These are phyloP conservation scores for Blyttiomyces sp. DNA, from an alignment of 371 early-diverging fungal species.

Conservation along the genomic window DNA sequence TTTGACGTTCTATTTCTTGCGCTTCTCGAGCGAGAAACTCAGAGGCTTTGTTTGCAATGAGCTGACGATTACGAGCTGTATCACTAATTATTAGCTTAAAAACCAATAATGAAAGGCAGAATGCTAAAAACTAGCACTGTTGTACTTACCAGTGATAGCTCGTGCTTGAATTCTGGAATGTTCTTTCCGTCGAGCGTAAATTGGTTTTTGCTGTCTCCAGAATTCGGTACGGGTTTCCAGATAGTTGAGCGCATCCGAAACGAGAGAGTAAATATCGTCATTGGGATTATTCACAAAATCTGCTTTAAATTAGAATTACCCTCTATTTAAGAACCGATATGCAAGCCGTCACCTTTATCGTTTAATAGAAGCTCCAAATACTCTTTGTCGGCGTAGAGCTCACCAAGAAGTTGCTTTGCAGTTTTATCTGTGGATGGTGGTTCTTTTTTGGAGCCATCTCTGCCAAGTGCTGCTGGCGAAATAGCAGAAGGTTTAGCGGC, in stretches of 20 bases:
- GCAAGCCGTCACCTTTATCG: slow-evolving; percentile 18
- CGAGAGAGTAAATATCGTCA: slow-evolving; percentile 31
- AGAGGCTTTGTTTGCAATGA: slow-evolving; percentile 14
- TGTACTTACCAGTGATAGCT: slow-evolving; percentile 21
- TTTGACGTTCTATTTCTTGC: not conserved
- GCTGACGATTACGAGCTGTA: slow-evolving; percentile 20
- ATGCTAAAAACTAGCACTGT: too few relatives aligned
- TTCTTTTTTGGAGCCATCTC: not conserved
- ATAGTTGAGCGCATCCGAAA: slow-evolving; percentile 41
- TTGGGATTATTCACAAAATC: slow-evolving; percentile 43
- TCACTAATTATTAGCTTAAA: not conserved
- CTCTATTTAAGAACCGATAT: not conserved
- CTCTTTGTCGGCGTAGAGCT: slow-evolving; percentile 46
- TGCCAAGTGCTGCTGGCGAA: not conserved
- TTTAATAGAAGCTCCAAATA: slow-evolving; percentile 39
- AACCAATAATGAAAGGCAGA: not conserved
- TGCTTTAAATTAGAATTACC: slow-evolving; percentile 7
- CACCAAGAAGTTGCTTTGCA: slow-evolving; percentile 42
- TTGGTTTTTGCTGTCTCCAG: slow-evolving; percentile 55
- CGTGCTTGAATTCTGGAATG: slow-evolving; percentile 19
- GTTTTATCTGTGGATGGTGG: slow-evolving; percentile 15
- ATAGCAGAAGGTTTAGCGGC: not conserved
- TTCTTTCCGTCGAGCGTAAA: slow-evolving; percentile 41
- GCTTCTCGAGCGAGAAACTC: slow-evolving; percentile 12
- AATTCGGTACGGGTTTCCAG: slow-evolving; percentile 49